Base-by-base conservation (phyloP, 257 asterid genomes). In the Solanum chiquidenum region DNA sequence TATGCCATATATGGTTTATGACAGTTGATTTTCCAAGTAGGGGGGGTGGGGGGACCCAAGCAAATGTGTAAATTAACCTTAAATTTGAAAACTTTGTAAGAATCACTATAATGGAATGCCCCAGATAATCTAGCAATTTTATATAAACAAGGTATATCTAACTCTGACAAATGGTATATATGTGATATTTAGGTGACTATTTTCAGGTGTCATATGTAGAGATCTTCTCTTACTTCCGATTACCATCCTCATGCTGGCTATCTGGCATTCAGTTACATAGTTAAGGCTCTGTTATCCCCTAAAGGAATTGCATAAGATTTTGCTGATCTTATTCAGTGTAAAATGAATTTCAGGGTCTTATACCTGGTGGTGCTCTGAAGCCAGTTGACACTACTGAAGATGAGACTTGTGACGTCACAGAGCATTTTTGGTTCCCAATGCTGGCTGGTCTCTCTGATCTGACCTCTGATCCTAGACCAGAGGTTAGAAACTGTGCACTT, bases 371-470 rank as follows among this genome's bases (percentile, higher is more conserved):
- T 87, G 96, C 98, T 84, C 90, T 94, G 91, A 95, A 94, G 90
- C 99, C 99, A 83, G 91, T 96, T 88, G 98, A 94, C 60, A 82
- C 86, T 77, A 85, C 88, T 89, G 91, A 89, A 8, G 98, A 94
- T 90, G 94, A 94, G 90, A 86, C 95, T 72, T 91, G 42, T 94
- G 98, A 97, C 86, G 97, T 97, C 90, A 96, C 99, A 44, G 99
- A 97, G 92, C 98, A 97, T 90, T 97, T 95, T 92, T 97, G 99
- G 99, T 97, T 96, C 91, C 99, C 99, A 33, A 97, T 97, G 99
- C 92, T 97, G 90, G 99, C 98, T 90, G 99, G 99, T 91, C 97
- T 97, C 74, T 97, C 99, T 83, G 99, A 94, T 88, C 94, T 97
- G 88, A 97, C 99, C 84, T 96, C 99, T 88, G 99, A 97, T 91